These are phyloP conservation scores for Bimuria novae-zelandiae DNA, from an alignment of 2,329 filamentous ascomycete genomes.

Conservation along the genomic window DNA sequence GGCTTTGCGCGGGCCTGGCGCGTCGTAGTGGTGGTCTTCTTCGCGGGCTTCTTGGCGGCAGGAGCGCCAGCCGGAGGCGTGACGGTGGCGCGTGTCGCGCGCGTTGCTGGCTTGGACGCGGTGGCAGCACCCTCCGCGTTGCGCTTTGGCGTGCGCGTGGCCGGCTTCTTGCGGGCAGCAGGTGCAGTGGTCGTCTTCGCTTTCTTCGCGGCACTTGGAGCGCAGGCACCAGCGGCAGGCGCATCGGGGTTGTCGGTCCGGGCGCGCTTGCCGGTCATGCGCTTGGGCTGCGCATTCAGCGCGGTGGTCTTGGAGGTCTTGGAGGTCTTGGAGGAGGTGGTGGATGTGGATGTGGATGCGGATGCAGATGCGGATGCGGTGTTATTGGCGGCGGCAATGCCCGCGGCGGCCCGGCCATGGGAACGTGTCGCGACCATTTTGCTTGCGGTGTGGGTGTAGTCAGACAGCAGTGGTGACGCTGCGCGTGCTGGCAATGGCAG, in stretches of 20 bases:
- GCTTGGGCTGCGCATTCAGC: slow-evolving; percentile 40
- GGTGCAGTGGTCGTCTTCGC: slow-evolving; percentile 25
- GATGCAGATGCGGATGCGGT: background rate
- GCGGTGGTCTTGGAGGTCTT: too few species aligned
- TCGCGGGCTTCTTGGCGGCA: slow-evolving; percentile 15
- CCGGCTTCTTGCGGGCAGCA: background rate
- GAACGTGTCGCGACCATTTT: slow-evolving; percentile 42
- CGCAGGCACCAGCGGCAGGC: slow-evolving; percentile 10
- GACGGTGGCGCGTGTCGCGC: slow-evolving; percentile 30
- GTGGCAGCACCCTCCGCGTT: slow-evolving; percentile 20
- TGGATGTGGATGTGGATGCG: too few species aligned
- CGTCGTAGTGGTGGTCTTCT: slow-evolving; percentile 19
- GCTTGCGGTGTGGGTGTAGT: slow-evolving; percentile 1
- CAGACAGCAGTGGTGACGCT: too few species aligned
- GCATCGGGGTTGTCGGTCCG: slow-evolving; percentile 23
- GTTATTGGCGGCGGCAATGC: slow-evolving; percentile 21
- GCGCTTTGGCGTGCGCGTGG: slow-evolving; percentile 20
- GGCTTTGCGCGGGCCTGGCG: slow-evolving; percentile 23
- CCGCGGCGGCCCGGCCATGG: slow-evolving; percentile 30
- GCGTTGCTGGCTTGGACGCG: slow-evolving; percentile 25
- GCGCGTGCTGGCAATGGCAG: too few species aligned
- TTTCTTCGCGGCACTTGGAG: background rate
- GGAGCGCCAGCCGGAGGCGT: slow-evolving; percentile 14
- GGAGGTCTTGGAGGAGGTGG: too few species aligned
- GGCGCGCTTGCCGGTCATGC: slow-evolving; percentile 32